Evolutionary conservation across 75 land plant genomes (phyloP).

Genomic region (Isoetes taiwanensis): DNA sequence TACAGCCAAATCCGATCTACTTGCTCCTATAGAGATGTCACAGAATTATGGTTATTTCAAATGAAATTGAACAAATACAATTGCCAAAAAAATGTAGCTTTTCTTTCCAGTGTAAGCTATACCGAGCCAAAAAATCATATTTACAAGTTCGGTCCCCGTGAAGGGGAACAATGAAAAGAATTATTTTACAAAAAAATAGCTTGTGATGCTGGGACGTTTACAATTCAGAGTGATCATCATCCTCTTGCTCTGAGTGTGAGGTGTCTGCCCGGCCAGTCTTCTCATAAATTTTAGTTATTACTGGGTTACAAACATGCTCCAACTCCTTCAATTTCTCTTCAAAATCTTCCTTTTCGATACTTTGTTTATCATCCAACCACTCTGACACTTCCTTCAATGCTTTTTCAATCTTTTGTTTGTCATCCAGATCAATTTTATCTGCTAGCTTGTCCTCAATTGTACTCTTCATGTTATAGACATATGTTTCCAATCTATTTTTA

Average conservation of each 20-base stretch:
- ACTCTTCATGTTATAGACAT: conserved; percentile 2
- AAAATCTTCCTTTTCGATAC: conserved; percentile 59
- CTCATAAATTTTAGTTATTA: conserved; percentile 23
- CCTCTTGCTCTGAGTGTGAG: neutral
- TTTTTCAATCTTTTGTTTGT: conserved; percentile 58
- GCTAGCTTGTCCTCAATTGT: conserved; percentile 22
- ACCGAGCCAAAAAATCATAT: no score
- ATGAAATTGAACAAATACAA: no score
- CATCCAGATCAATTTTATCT: conserved; percentile 44
- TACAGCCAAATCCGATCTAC: no score
- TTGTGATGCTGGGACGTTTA: no score
- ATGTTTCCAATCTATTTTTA: neutral
- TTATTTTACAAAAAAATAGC: no score
- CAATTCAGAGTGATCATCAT: conserved; percentile 8
- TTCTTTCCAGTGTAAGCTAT: no score
- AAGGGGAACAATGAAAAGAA: no score
- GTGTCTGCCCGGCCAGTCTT: conserved; percentile 26
- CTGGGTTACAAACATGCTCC: conserved; percentile 39
- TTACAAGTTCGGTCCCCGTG: no score
- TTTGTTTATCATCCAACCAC: conserved; percentile 68
- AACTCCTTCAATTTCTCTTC: conserved; percentile 69
- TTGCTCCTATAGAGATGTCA: no score
- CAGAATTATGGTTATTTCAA: no score
- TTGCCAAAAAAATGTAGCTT: no score
- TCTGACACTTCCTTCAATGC: conserved; percentile 48